phyloP scores from a whole-genome alignment of 2,329 filamentous ascomycete species.

The Parastagonospora avenae region DNA sequence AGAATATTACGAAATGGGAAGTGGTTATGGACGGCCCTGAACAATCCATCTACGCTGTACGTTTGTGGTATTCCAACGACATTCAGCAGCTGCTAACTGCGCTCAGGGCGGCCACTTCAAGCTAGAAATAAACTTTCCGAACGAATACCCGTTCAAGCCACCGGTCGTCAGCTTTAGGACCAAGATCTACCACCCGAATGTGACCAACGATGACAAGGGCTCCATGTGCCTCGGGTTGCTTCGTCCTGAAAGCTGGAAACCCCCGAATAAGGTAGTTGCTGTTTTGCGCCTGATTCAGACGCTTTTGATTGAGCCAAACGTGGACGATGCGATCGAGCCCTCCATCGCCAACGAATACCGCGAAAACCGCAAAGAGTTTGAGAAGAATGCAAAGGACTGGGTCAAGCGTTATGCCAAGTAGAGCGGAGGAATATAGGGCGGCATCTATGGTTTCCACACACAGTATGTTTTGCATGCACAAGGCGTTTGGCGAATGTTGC shows the following conservation, averaged over 20 bases:
- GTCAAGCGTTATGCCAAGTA: constrained; percentile 71
- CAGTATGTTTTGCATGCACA: constrained; percentile 26
- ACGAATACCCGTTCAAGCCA: constrained; percentile 89
- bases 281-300: constrained; percentile 78
- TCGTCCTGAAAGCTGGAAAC: constrained; percentile 90
- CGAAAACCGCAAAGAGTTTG: constrained; percentile 69
- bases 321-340: constrained; percentile 86
- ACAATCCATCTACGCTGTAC: constrained; percentile 68
- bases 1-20: constrained; percentile 71
- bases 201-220: constrained; percentile 84
- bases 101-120: constrained; percentile 72
- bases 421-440: constrained; percentile 8
- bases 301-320: constrained; percentile 79
- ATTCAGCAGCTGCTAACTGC: constrained; percentile 10
- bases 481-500: constrained; percentile 41
- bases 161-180: constrained; percentile 80
- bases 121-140: constrained; percentile 73
- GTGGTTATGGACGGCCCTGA: constrained; percentile 69
- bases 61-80: constrained; percentile 24
- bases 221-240: constrained; percentile 86
- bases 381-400: constrained; percentile 76
- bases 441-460: neutral
- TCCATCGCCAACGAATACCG: constrained; percentile 85
- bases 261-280: constrained; percentile 73
- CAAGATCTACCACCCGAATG: constrained; percentile 94